These are phyloP conservation scores for Dioscorea zingiberensis DNA, from an alignment of 106 monocot species.

Conservation along the genomic window DNA sequence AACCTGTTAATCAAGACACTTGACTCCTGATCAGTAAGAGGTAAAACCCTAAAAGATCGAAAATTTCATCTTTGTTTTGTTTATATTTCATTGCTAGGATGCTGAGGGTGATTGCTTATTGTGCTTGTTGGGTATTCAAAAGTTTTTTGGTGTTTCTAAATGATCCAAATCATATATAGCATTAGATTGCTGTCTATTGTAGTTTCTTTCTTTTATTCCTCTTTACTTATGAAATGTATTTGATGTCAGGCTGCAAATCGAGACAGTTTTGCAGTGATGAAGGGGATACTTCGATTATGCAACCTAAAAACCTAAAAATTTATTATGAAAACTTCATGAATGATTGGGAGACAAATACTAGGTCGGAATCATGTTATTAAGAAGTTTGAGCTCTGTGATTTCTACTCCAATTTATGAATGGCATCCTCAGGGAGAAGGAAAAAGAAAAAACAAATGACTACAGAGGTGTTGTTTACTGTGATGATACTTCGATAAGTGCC, in stretches of 20 bases:
- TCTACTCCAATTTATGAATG: conserved; percentile 97
- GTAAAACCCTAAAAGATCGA: conserved; percentile 27
- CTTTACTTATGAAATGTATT: conserved; percentile 8
- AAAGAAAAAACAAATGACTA: conserved; percentile 89
- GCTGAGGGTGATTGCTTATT: too few species aligned
- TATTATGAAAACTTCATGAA: conserved; percentile 81
- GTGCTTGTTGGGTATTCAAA: too few species aligned
- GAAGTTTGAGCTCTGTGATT: conserved; percentile 93
- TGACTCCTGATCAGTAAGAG: conserved; percentile 95
- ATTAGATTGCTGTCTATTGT: too few species aligned
- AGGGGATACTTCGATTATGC: conserved; percentile 98
- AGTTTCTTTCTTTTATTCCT: not conserved
- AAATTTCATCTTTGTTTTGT: not conserved
- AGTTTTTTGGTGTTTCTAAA: too few species aligned
- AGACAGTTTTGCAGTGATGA: conserved; percentile 99
- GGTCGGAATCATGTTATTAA: conserved; percentile 91
- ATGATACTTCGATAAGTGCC: too few species aligned
- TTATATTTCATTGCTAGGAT: not conserved
- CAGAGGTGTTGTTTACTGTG: conserved; percentile 44
- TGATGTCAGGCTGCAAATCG: conserved; percentile 72
- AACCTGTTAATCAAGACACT: conserved; percentile 81
- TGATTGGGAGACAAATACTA: conserved; percentile 85
- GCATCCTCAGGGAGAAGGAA: conserved; percentile 93
- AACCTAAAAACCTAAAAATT: conserved; percentile 68
- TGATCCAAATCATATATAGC: too few species aligned